Base-by-base conservation (phyloP, 345 rosid species). In the Cardamine resedifolia region DNA sequence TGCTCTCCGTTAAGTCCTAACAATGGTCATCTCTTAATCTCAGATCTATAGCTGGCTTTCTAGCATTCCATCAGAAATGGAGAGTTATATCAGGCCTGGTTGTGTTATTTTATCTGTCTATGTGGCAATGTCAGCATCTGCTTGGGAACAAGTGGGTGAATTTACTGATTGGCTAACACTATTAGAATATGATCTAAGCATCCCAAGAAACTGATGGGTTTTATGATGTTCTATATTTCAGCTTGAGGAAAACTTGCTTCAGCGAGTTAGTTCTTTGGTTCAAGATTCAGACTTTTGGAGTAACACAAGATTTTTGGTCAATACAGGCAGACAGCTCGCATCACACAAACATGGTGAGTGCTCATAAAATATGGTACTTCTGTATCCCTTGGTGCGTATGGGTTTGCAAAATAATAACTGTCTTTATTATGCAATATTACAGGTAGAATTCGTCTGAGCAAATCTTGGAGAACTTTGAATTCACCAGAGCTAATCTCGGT, bases 81-180 rank as follows among this genome's bases (percentile, higher is more conserved):
- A 92, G 82, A 89, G 98, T 80, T 86, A 84, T 81, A 89, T 92
- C 82, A 88, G 98, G 76, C 96, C 96, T 60, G 98, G 98, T 28
- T 92, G 98, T 68, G 88, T 92, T 76, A 78, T 92, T 52, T 78
- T 92, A 23, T 84, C 98, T 6, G 58, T 92, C 56, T 92, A 92
- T 76, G 56, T 88, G 70, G 89, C 93, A 23, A 92, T 92, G 96
- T 44, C 92, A 56, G 56, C 80, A 59, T 52, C 81, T 64, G 79
- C 83, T 0, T 92, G 95, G 98, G 88, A 88, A 48, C 86, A 81
- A 72, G 98, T 92, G 77, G 78, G 94, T 83, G 56, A 64, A 51
- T 74, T 60, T 56, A 19, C 28, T 50, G 6, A 9, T 30, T 56
- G 24, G 56, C 21, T 30, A 19, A 49, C 31, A 12, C 6, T 45